Evolutionary conservation across 805 yeast species (phyloP), one percentile per base, ranked within the genome.

Genomic region (Nakazawaea holstii): DNA sequence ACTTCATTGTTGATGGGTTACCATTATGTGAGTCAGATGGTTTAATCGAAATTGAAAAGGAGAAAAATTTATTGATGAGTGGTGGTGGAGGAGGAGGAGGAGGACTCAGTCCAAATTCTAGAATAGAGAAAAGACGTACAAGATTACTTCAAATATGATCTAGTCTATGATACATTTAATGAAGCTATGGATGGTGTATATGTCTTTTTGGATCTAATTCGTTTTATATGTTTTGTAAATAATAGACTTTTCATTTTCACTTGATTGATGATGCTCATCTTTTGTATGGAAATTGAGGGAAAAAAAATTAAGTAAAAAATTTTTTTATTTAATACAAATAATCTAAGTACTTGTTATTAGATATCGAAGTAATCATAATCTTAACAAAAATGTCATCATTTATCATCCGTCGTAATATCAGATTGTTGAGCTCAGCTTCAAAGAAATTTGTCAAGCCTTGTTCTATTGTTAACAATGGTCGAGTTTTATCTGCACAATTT

Each of bases 21-120:
- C 72, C 80, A 6, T 63, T 71, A 39, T 82, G 89, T 66, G 87
- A 82, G 56, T 44, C 47, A 11, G 69, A 67, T 49, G 70, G 67
- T 1, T 48, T 51, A 13, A 52, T 39, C 11, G 57, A 57, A 40
- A 45, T 55, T 41, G 52, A 45, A 36, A 47, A 33, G 32, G 40
- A 47, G 40, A 50, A 48, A 15, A 47, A 46, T 10, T 29, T 35
- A n/a, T 36, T 43, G 14, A 33, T 41, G 3, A 20, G 20, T 27
- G 11, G 31, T 15, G 44, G 15, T 41, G 44, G 44, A 11, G 35
- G 15, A n/a, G n/a, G n/a, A n/a, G n/a, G n/a, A n/a, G n/a, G n/a
- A n/a, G n/a, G n/a, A n/a, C n/a, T n/a, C n/a, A n/a, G n/a, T 4
- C 14, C 20, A 43, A 28, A 4, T 43, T 46, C 44, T 53, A 55